phyloP scores from a whole-genome alignment of 140 eudicot genomes.

The Bidens hawaiensis region DNA sequence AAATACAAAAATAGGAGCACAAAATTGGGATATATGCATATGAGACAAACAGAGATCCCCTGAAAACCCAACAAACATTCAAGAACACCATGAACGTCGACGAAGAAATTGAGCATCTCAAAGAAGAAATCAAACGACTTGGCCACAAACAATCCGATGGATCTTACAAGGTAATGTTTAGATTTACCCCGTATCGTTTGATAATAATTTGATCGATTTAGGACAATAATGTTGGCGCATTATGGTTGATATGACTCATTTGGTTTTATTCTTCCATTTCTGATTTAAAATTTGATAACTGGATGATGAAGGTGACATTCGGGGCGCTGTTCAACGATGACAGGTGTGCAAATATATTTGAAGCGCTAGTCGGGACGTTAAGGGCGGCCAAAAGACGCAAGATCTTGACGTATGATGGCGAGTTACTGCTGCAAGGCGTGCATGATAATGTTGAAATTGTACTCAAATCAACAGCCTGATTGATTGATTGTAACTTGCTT shows the following conservation, averaged over 20 bases:
- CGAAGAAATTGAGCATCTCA: constrained; percentile 78
- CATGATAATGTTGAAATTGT: constrained; percentile 85
- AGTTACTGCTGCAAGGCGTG: constrained; percentile 87
- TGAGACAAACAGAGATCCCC: constrained; percentile 14
- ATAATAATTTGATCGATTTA: constrained; percentile 1
- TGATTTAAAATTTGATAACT: constrained; percentile 5
- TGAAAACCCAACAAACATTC: constrained; percentile 13
- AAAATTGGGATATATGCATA: constrained; percentile 4
- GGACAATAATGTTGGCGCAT: background rate
- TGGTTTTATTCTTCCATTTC: background rate
- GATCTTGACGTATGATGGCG: constrained; percentile 77
- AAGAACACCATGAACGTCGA: constrained; percentile 74
- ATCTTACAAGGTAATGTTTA: constrained; percentile 67
- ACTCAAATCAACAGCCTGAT: constrained; percentile 42
- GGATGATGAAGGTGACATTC: constrained; percentile 73
- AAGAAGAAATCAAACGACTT: constrained; percentile 85
- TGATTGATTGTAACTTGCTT: constrained; percentile 5
- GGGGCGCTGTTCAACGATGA: constrained; percentile 91
- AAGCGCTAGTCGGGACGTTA: constrained; percentile 91
- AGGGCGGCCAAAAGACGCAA: constrained; percentile 96
- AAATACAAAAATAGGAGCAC: constrained; percentile 7
- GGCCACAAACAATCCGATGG: constrained; percentile 81
- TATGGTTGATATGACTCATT: background rate
- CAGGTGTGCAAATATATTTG: constrained; percentile 88
- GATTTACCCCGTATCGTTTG: no score